Evolutionary conservation across 768 basidiomycete genomes (phyloP).

Genomic region (Paxillus involutus): DNA sequence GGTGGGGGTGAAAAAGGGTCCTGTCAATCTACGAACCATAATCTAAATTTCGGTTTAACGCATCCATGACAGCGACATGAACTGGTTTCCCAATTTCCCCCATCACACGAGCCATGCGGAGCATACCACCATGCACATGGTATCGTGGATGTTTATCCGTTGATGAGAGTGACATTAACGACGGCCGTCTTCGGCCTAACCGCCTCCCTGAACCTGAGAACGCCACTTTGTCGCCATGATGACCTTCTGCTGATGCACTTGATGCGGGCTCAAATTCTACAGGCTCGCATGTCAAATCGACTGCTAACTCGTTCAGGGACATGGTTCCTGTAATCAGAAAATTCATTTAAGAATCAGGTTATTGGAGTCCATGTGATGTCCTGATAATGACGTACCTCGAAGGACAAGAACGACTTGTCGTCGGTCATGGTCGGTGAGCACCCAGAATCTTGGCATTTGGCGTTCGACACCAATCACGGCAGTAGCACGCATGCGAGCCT

Average conservation of each 20-base stretch:
- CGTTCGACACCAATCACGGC: constrained; percentile 67
- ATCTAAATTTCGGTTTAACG: constrained; percentile 63
- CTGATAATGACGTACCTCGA: constrained; percentile 41
- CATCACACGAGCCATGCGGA: constrained; percentile 78
- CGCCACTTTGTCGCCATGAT: constrained; percentile 34
- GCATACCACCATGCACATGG: constrained; percentile 79
- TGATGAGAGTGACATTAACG: constrained; percentile 18
- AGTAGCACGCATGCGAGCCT: constrained; percentile 48
- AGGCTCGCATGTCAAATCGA: constrained; percentile 80
- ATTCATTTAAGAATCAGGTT: constrained; percentile 3
- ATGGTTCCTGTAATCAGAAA: constrained; percentile 57
- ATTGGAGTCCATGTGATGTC: neutral
- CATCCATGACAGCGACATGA: constrained; percentile 69
- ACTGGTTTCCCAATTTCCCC: constrained; percentile 75
- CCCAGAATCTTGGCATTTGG: constrained; percentile 84
- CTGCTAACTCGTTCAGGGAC: constrained; percentile 85
- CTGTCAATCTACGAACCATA: constrained; percentile 55
- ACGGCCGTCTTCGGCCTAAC: constrained; percentile 23
- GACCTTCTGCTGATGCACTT: constrained; percentile 28
- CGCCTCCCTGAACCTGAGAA: constrained; percentile 33
- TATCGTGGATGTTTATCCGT: constrained; percentile 36
- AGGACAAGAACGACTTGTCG: constrained; percentile 75
- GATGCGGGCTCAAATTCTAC: constrained; percentile 61
- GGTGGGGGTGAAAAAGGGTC: neutral
- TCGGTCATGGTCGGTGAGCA: constrained; percentile 77